These are phyloP conservation scores for Nakazawaea wyomingensis DNA, from an alignment of 805 yeast genomes.

Conservation along the genomic window DNA sequence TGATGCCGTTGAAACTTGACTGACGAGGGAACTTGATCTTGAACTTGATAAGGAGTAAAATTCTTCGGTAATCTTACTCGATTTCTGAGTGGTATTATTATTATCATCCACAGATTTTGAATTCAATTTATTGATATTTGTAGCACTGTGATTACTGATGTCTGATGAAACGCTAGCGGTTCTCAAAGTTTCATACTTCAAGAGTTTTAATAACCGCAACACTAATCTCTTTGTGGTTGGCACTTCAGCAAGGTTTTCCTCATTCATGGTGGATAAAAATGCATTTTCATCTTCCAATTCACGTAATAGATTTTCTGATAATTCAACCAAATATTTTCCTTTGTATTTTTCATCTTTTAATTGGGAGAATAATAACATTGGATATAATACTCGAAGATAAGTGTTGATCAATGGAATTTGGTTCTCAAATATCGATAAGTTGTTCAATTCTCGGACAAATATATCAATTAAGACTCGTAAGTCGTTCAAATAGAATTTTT, in stretches of 20 bases:
- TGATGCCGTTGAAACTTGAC: constrained; percentile 1
- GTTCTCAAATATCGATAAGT: constrained; percentile 49
- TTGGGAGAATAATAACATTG: constrained; percentile 63
- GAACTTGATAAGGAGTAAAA: not conserved
- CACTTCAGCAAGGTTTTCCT: constrained; percentile 8
- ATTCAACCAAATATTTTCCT: constrained; percentile 42
- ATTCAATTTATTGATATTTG: constrained; percentile 7
- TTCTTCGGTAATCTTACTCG: not conserved
- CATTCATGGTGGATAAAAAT: not conserved
- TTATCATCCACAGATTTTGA: constrained; percentile 5
- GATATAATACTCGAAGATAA: constrained; percentile 69
- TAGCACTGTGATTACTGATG: constrained; percentile 8
- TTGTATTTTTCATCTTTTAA: constrained; percentile 54
- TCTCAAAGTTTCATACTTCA: constrained; percentile 2
- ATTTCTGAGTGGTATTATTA: not conserved
- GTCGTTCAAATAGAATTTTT: constrained; percentile 77
- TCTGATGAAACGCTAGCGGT: constrained; percentile 11
- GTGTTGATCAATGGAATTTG: constrained; percentile 59
- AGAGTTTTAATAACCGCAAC: constrained; percentile 5
- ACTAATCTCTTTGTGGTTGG: constrained; percentile 7
- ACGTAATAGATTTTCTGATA: constrained; percentile 43
- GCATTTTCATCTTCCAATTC: constrained; percentile 12
- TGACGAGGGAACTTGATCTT: constrained; percentile 6
- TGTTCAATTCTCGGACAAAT: constrained; percentile 69
- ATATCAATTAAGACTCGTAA: constrained; percentile 80